A percentile compares a stretch with the other conserved stretches of the same genome.
phyloP scores from a whole-genome alignment of 306 rosid genomes.

The Begonia fuchsioides region DNA sequence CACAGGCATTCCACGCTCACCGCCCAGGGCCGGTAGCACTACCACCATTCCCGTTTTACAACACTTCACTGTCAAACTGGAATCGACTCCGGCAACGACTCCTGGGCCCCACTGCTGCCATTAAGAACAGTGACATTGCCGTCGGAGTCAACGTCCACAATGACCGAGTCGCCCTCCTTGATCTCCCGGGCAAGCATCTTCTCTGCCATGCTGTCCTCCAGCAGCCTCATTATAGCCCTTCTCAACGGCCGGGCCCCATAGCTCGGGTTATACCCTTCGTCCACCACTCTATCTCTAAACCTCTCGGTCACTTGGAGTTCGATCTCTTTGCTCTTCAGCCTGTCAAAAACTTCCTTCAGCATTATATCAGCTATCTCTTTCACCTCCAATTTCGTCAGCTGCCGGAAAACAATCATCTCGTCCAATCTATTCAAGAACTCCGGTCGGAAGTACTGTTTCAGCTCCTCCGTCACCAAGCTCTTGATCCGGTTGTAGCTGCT shows the following conservation, averaged over 20 bases:
- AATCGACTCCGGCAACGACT: slow-evolving; percentile 22
- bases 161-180: slow-evolving; percentile 54
- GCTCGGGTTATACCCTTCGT: slow-evolving; percentile 46
- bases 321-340: slow-evolving; percentile 41
- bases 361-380: slow-evolving; percentile 40
- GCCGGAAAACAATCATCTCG: slow-evolving; percentile 75
- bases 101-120: neutral
- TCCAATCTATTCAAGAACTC: slow-evolving; percentile 89
- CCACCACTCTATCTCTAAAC: slow-evolving; percentile 41
- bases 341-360: slow-evolving; percentile 54
- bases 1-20: too few relatives aligned
- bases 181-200: slow-evolving; percentile 44
- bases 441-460: slow-evolving; percentile 76
- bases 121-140: slow-evolving; percentile 18
- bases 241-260: slow-evolving; percentile 83
- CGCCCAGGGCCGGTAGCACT: too few relatives aligned
- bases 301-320: slow-evolving; percentile 59
- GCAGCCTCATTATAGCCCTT: slow-evolving; percentile 44
- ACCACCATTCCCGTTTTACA: too few relatives aligned
- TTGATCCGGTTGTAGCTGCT: slow-evolving; percentile 58
- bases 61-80: slow-evolving; percentile 19
- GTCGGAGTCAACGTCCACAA: slow-evolving; percentile 52
- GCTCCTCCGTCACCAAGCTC: slow-evolving; percentile 65
- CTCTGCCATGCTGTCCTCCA: slow-evolving; percentile 70
- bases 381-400: slow-evolving; percentile 79